Evolutionary conservation across 2,329 filamentous ascomycete species (phyloP).

Genomic region (Botrytis galanthina): DNA sequence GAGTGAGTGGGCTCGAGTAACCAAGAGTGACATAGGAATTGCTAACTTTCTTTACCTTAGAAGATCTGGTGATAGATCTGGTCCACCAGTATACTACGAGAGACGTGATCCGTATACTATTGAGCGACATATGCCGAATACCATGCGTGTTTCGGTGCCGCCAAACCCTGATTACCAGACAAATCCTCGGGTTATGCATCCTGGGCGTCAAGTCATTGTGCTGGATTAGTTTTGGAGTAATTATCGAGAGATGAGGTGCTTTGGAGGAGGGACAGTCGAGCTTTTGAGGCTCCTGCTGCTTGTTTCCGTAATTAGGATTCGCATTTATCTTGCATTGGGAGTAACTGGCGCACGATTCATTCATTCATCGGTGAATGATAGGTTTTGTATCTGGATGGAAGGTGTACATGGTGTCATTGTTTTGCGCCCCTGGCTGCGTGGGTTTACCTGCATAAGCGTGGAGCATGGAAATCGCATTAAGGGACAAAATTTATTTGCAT

Average conservation of each 20-base stretch:
- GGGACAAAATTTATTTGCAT: constrained; percentile 12
- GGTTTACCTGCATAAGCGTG: constrained; percentile 20
- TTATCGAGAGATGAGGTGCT: background rate
- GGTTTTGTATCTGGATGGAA: background rate
- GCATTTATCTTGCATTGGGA: background rate
- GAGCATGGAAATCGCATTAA: constrained; percentile 12
- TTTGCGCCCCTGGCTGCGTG: background rate
- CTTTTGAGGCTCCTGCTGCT: background rate
- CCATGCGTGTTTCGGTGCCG: constrained; percentile 17
- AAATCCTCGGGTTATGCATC: constrained; percentile 22
- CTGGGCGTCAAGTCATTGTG: constrained; percentile 29
- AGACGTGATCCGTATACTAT: constrained; percentile 10
- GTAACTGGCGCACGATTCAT: background rate
- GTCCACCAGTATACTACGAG: constrained; percentile 23
- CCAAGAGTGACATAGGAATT: constrained; percentile 3
- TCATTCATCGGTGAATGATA: background rate
- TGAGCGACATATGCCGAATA: background rate
- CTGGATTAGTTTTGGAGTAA: constrained; percentile 28
- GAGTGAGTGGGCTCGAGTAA: constrained; percentile 30
- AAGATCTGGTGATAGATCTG: constrained; percentile 21
- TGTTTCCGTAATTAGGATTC: background rate
- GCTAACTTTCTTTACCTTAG: constrained; percentile 28
- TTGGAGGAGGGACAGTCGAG: background rate
- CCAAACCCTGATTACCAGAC: constrained; percentile 15
- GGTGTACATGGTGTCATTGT: background rate